A percentile compares a stretch with the other conserved stretches of the same genome.
Evolutionary conservation across 495 filamentous ascomycete species (phyloP).

Genomic region (Immersiella caudata): DNA sequence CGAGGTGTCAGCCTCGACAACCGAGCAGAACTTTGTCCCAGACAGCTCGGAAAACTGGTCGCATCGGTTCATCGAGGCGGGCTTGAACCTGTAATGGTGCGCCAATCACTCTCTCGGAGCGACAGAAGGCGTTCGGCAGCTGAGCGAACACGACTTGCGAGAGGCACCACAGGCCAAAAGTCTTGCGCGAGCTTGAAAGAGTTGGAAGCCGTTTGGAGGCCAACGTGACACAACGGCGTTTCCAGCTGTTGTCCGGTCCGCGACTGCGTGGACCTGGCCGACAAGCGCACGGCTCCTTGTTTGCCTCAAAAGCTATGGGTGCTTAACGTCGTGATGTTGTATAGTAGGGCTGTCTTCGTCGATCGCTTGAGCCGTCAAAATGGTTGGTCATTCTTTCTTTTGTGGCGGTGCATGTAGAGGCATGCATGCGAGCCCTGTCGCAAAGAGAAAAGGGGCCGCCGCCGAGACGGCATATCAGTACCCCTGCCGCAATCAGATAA

Average conservation of each 20-base stretch:
- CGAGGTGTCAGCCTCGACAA: too few relatives aligned
- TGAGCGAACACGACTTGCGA: neutral
- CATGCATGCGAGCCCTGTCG: neutral
- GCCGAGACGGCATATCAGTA: neutral
- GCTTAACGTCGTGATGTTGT: neutral
- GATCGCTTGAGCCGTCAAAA: neutral
- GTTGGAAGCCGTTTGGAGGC: neutral
- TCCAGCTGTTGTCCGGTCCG: neutral
- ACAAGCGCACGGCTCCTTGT: neutral
- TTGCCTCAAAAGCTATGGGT: neutral
- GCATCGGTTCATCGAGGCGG: too few relatives aligned
- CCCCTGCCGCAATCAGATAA: neutral
- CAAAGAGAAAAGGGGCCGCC: neutral
- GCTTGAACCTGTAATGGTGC: too few relatives aligned
- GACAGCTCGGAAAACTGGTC: too few relatives aligned
- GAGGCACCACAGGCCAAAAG: neutral
- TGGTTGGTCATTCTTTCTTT: neutral
- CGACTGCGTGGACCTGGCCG: neutral
- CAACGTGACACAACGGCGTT: neutral
- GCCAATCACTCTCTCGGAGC: too few relatives aligned
- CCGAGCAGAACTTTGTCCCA: too few relatives aligned
- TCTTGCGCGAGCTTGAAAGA: neutral
- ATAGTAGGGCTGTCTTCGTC: neutral
- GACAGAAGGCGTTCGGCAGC: too few relatives aligned
- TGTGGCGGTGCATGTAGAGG: neutral